phyloP scores from a whole-genome alignment of 2,329 filamentous ascomycete genomes.

The Botrytis paeoniae region DNA sequence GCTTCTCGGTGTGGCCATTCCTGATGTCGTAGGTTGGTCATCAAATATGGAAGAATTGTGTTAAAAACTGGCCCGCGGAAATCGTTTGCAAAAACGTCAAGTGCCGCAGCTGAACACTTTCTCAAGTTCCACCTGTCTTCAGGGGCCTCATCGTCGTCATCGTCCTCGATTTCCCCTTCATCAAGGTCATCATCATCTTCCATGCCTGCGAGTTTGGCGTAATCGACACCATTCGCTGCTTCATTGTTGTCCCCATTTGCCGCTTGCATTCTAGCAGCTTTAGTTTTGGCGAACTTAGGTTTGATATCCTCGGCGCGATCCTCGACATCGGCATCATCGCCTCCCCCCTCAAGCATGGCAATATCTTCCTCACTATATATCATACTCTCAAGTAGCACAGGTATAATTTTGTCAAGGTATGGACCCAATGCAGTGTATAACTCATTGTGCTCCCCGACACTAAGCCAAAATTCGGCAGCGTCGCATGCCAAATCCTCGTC shows the following conservation, averaged over 20 bases:
- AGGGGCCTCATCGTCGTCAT: constrained; percentile 75
- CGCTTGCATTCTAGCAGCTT: constrained; percentile 43
- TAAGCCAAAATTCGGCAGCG: constrained; percentile 96
- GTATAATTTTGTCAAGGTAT: constrained; percentile 80
- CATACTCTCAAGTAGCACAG: constrained; percentile 90
- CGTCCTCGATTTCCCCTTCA: constrained; percentile 81
- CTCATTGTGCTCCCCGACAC: constrained; percentile 81
- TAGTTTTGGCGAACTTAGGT: constrained; percentile 80
- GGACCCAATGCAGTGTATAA: constrained; percentile 74
- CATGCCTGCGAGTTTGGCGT: constrained; percentile 49
- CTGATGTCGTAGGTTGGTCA: constrained; percentile 78
- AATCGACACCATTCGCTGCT: constrained; percentile 53
- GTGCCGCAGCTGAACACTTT: constrained; percentile 92
- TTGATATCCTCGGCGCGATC: constrained; percentile 89
- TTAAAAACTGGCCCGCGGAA: constrained; percentile 88
- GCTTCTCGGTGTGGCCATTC: constrained; percentile 94
- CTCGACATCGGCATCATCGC: constrained; percentile 86
- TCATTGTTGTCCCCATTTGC: constrained; percentile 48
- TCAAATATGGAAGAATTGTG: constrained; percentile 87
- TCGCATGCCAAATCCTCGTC: constrained; percentile 91
- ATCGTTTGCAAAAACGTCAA: constrained; percentile 90
- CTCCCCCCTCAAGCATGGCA: constrained; percentile 75
- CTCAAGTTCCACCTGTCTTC: constrained; percentile 94
- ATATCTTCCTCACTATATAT: constrained; percentile 95
- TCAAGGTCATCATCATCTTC: constrained; percentile 68